phyloP scores from a whole-genome alignment of 192 early-diverging fungal species.

The Spinellus fusiger region DNA sequence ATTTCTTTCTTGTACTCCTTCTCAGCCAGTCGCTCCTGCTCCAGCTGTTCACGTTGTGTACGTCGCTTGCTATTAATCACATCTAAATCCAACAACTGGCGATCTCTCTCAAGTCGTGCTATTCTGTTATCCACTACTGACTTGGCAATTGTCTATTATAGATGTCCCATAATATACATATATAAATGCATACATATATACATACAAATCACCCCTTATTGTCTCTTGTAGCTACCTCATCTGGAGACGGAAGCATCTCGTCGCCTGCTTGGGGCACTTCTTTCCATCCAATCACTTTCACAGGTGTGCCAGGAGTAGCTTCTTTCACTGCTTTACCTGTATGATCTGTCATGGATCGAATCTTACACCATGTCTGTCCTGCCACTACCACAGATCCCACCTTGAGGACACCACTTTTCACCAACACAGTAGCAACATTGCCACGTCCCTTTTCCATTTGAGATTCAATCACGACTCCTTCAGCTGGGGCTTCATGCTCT shows the following conservation, averaged over 20 bases:
- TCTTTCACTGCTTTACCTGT: conserved; percentile 59
- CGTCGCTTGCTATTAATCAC: conserved; percentile 75
- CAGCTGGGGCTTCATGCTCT: conserved; percentile 68
- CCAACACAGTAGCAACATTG: conserved; percentile 81
- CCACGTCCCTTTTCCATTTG: conserved; percentile 82
- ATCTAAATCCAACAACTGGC: conserved; percentile 57
- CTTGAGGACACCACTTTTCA: conserved; percentile 82
- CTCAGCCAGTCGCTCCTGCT: conserved; percentile 42
- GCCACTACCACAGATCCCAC: conserved; percentile 78
- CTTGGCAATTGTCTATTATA: conserved; percentile 63
- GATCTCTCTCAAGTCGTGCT: conserved; percentile 53
- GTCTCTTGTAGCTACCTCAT: conserved; percentile 36
- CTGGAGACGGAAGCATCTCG: conserved; percentile 69
- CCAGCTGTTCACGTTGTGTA: conserved; percentile 42
- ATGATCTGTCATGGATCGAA: conserved; percentile 79
- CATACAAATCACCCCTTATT: background rate
- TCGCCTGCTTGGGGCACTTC: conserved; percentile 89
- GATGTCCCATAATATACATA: background rate
- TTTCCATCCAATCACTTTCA: conserved; percentile 90
- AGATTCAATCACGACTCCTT: conserved; percentile 86
- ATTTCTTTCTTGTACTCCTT: conserved; percentile 54
- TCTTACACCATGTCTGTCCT: conserved; percentile 82
- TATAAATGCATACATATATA: background rate
- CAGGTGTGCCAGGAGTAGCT: conserved; percentile 81
- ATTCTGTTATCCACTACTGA: conserved; percentile 63